Percentiles rank a stretch among this genome's conserved stretches.
These are phyloP conservation scores for Neofusicoccum laricinum DNA, from an alignment of 2,329 filamentous ascomycete species.

Conservation along the genomic window DNA sequence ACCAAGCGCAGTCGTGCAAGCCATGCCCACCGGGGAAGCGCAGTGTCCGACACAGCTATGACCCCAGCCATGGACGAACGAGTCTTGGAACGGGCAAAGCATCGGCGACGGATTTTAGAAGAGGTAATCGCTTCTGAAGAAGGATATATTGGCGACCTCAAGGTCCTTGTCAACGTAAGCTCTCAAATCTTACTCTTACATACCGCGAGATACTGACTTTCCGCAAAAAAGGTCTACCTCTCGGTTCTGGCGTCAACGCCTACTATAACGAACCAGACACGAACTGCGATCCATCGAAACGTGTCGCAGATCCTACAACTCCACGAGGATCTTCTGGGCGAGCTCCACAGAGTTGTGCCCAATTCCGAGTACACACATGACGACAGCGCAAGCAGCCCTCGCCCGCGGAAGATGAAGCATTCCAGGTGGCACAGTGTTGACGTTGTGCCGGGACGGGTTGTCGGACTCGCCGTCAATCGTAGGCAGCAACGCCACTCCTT, in stretches of 20 bases:
- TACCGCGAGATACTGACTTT: neutral
- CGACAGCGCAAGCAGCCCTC: slow-evolving; percentile 16
- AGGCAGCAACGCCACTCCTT: slow-evolving; percentile 44
- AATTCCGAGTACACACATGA: slow-evolving; percentile 53
- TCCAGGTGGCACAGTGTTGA: slow-evolving; percentile 50
- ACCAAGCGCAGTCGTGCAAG: slow-evolving; percentile 38
- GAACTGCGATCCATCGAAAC: slow-evolving; percentile 74
- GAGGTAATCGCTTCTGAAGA: slow-evolving; percentile 86
- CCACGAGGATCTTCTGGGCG: slow-evolving; percentile 76
- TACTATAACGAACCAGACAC: slow-evolving; percentile 60
- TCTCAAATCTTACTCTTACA: neutral
- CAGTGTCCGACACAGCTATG: slow-evolving; percentile 54
- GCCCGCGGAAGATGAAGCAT: slow-evolving; percentile 36
- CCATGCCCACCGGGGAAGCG: slow-evolving; percentile 59
- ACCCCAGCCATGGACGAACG: slow-evolving; percentile 57
- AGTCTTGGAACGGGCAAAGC: slow-evolving; percentile 68
- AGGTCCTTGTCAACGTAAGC: slow-evolving; percentile 78
- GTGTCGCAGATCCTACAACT: slow-evolving; percentile 76
- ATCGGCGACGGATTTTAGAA: slow-evolving; percentile 76
- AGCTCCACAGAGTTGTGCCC: slow-evolving; percentile 69
- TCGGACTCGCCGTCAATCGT: slow-evolving; percentile 32
- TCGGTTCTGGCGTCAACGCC: slow-evolving; percentile 67
- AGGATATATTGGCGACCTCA: slow-evolving; percentile 82
- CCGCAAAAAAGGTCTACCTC: slow-evolving; percentile 39
- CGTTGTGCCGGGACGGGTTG: slow-evolving; percentile 37